Evolutionary conservation across 1,284 basidiomycete species (phyloP).

Genomic region (Thecaphora thlaspeos): DNA sequence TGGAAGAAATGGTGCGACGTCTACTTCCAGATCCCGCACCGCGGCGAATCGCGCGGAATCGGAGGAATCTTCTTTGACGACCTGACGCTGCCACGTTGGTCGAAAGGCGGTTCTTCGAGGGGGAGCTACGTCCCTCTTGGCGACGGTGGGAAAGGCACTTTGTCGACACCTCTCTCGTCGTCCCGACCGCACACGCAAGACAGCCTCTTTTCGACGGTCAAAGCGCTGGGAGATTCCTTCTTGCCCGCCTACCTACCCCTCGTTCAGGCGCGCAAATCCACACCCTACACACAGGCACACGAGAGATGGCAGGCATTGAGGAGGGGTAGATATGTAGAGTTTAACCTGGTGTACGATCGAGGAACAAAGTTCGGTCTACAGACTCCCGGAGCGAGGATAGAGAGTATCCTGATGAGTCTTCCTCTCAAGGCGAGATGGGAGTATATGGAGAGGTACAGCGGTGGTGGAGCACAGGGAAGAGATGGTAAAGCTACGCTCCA

Average conservation of each 20-base stretch:
- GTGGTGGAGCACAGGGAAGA: constrained; percentile 37
- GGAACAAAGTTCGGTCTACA: constrained; percentile 57
- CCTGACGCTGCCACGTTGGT: constrained; percentile 43
- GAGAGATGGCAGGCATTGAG: constrained; percentile 52
- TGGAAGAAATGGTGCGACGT: constrained; percentile 98
- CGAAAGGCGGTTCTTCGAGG: constrained; percentile 1
- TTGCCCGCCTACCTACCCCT: constrained; percentile 54
- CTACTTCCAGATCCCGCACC: constrained; percentile 93
- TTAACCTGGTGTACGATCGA: constrained; percentile 56
- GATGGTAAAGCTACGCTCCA: constrained; percentile 26
- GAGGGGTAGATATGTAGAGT: constrained; percentile 54
- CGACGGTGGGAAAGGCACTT: constrained; percentile 32
- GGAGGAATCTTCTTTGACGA: constrained; percentile 94
- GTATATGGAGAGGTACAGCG: constrained; percentile 50
- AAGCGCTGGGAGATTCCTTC: constrained; percentile 51
- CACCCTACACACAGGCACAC: constrained; percentile 32
- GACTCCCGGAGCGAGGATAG: constrained; percentile 56
- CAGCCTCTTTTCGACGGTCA: constrained; percentile 49
- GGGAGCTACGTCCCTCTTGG: constrained; percentile 35
- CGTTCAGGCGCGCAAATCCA: constrained; percentile 43
- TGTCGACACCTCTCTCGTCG: constrained; percentile 20
- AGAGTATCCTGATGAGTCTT: constrained; percentile 57
- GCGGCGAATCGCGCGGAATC: constrained; percentile 82
- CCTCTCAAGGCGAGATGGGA: constrained; percentile 55
- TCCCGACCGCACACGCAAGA: constrained; percentile 41